Evolutionary conservation across 1,139 yeast species (phyloP).

Genomic region (Hansenula lynferdii): DNA sequence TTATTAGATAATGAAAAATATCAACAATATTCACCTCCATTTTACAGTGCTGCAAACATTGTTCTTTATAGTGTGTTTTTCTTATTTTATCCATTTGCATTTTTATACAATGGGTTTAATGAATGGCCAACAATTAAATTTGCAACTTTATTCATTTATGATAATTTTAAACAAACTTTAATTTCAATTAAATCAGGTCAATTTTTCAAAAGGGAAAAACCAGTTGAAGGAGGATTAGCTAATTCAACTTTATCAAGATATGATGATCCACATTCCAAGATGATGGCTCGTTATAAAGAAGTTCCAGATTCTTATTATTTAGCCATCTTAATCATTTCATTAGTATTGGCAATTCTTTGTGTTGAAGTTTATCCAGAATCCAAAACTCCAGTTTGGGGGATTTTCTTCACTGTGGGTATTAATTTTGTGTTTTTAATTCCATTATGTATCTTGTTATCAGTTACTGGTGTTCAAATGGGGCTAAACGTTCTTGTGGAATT

Average conservation of each 20-base stretch:
- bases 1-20: slow-evolving; percentile 36
- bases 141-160: slow-evolving; percentile 22
- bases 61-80: slow-evolving; percentile 54
- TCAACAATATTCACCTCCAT: slow-evolving; percentile 50
- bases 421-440: slow-evolving; percentile 53
- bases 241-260: too few species aligned
- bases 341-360: slow-evolving; percentile 44
- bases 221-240: slow-evolving; percentile 25
- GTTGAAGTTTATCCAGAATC: slow-evolving; percentile 41
- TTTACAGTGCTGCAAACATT: slow-evolving; percentile 51
- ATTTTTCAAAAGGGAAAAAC: background rate
- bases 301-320: slow-evolving; percentile 62
- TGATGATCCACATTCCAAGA: slow-evolving; percentile 49
- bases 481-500: slow-evolving; percentile 57
- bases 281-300: slow-evolving; percentile 53
- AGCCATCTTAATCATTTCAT: slow-evolving; percentile 38
- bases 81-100: slow-evolving; percentile 51
- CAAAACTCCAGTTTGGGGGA: slow-evolving; percentile 43
- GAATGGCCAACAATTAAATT: slow-evolving; percentile 22
- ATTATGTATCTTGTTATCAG: slow-evolving; percentile 41
- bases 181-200: slow-evolving; percentile 19
- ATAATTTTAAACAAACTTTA: slow-evolving; percentile 18
- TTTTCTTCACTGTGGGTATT: slow-evolving; percentile 51
- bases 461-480: slow-evolving; percentile 49
- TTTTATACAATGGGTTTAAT: slow-evolving; percentile 37